phyloP scores from a whole-genome alignment of 169 alveolate species.

The Eimeria acervulina region DNA sequence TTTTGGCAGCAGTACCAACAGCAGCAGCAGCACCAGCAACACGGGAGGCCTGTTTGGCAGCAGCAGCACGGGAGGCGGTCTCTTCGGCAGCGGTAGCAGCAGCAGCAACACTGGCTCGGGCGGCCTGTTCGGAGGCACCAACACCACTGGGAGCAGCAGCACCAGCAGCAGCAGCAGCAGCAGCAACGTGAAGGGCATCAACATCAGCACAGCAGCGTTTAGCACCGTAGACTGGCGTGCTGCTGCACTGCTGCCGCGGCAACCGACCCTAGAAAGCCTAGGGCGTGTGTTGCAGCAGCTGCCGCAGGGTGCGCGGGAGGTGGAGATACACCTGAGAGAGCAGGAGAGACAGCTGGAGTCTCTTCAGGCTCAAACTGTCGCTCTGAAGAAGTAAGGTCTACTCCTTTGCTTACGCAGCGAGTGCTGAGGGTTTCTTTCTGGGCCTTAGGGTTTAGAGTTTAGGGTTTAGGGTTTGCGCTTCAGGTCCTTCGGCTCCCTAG shows the following conservation, averaged over 20 bases:
- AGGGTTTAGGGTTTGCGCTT: conserved; percentile 10
- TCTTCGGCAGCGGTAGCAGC: conserved; percentile 21
- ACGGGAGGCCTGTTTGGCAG: conserved; percentile 46
- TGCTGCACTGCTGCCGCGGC: conserved; percentile 69
- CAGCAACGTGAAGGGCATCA: conserved; percentile 10
- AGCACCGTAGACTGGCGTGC: conserved; percentile 52
- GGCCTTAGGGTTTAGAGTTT: not conserved
- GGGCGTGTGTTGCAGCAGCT: conserved; percentile 64
- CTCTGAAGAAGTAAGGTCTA: conserved; percentile 48
- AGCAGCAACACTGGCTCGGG: conserved; percentile 2
- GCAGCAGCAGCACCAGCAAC: conserved; percentile 17
- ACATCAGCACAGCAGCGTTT: conserved; percentile 14
- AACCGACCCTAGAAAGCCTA: conserved; percentile 57
- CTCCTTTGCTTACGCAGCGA: too few relatives aligned
- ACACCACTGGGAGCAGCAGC: not conserved
- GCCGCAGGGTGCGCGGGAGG: conserved; percentile 62
- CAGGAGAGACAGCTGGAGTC: conserved; percentile 70
- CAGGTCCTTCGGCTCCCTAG: conserved; percentile 56
- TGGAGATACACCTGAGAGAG: conserved; percentile 56
- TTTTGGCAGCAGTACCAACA: conserved; percentile 17
- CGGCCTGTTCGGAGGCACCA: conserved; percentile 52
- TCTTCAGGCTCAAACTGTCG: conserved; percentile 31
- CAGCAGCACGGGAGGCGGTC: not conserved
- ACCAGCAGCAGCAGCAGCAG: not conserved
- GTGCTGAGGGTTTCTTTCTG: not conserved